Conservation (phyloP, 129 eudicot genomes). For the Artemisia argyi region DNA sequence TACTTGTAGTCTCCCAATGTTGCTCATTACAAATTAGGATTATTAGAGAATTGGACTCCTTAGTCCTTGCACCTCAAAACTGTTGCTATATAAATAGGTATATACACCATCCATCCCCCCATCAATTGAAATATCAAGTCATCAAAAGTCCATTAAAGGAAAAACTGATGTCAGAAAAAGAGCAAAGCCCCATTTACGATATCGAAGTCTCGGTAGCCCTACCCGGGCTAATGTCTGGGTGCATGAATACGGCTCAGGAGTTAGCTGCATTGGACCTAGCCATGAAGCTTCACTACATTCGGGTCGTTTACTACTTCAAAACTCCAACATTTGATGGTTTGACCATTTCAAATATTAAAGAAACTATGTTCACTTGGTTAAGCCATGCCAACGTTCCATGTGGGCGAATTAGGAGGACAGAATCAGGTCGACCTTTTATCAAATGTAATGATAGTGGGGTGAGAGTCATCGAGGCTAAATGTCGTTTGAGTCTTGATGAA, state of each 20-base stretch:
- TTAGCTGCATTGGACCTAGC: constrained; percentile 70
- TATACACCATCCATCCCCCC: background rate
- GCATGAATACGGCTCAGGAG: constrained; percentile 39
- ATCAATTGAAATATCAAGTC: background rate
- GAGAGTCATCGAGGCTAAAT: constrained; percentile 59
- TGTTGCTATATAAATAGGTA: constrained; percentile 6
- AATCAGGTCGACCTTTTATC: constrained; percentile 57
- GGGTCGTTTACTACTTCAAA: constrained; percentile 54
- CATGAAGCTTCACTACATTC: constrained; percentile 86
- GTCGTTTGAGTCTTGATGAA: constrained; percentile 55
- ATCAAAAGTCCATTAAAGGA: background rate
- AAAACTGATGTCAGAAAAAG: constrained; percentile 31
- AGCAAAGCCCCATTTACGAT: constrained; percentile 38
- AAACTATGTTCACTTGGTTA: constrained; percentile 63
- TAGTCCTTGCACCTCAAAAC: too few species aligned
- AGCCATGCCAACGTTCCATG: constrained; percentile 43
- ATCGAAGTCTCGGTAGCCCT: constrained; percentile 53
- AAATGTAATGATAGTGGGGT: constrained; percentile 90
- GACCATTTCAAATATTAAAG: constrained; percentile 46
- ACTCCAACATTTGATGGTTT: constrained; percentile 46
- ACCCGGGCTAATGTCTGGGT: constrained; percentile 50
- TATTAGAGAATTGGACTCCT: too few species aligned
- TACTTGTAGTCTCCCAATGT: background rate
- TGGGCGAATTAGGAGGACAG: constrained; percentile 63
- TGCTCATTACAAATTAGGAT: too few species aligned